phyloP scores from a whole-genome alignment of 1,139 yeast species.

The Scheffersomyces stambukii region DNA sequence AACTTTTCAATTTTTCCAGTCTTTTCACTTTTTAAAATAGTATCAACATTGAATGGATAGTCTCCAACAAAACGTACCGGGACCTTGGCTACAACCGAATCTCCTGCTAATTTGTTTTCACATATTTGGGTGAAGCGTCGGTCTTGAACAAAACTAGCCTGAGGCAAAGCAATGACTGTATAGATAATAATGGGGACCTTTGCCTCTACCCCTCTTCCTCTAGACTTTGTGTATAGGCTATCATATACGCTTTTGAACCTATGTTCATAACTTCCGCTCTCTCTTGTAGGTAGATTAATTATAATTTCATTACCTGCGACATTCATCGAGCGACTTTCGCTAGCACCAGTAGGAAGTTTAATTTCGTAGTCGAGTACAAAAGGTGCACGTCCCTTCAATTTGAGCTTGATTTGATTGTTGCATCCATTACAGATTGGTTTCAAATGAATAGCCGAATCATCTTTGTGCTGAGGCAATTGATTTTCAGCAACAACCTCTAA shows the following conservation, averaged over 20 bases:
- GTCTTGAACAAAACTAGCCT: slow-evolving; percentile 44
- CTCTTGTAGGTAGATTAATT: slow-evolving; percentile 31
- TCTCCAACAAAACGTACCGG: slow-evolving; percentile 53
- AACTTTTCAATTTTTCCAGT: slow-evolving; percentile 14
- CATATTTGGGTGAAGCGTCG: slow-evolving; percentile 56
- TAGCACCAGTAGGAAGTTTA: slow-evolving; percentile 52
- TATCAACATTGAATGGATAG: slow-evolving; percentile 59
- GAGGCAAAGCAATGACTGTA: slow-evolving; percentile 59
- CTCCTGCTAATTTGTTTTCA: slow-evolving; percentile 39
- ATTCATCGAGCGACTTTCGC: slow-evolving; percentile 31
- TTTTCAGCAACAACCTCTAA: slow-evolving; percentile 21
- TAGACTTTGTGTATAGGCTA: slow-evolving; percentile 52
- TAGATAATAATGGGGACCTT: slow-evolving; percentile 45
- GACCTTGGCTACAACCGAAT: slow-evolving; percentile 37
- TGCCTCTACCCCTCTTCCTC: slow-evolving; percentile 22
- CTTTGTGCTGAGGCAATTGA: slow-evolving; percentile 18
- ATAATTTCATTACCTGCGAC: slow-evolving; percentile 21
- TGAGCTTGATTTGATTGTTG: slow-evolving; percentile 20
- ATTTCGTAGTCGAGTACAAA: slow-evolving; percentile 68
- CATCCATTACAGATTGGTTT: slow-evolving; percentile 33
- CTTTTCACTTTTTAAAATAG: slow-evolving; percentile 45
- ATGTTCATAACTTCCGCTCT: slow-evolving; percentile 59
- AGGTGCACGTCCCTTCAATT: slow-evolving; percentile 61
- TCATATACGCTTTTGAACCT: slow-evolving; percentile 64
- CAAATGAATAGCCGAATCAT: slow-evolving; percentile 18